Conservation (phyloP, 164 flowering plant species). For the Nymphaea thermarum region DNA sequence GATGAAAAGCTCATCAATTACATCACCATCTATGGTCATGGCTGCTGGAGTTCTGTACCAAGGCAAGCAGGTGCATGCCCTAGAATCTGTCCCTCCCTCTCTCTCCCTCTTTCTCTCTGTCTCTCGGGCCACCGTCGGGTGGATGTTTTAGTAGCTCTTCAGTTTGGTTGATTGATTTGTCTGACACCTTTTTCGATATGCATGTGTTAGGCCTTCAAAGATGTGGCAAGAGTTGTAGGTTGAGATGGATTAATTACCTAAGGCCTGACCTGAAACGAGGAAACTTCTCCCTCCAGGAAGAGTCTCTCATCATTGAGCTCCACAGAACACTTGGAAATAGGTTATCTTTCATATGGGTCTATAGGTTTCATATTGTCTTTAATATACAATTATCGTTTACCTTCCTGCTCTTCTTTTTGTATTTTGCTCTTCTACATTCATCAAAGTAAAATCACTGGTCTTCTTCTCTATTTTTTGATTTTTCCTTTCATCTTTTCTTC, state of each 20-base stretch:
- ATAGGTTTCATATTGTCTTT: too few relatives aligned
- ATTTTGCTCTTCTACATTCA: too few relatives aligned
- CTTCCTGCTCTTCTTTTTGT: too few relatives aligned
- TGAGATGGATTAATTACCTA: constrained; percentile 83
- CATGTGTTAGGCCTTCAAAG: constrained; percentile 53
- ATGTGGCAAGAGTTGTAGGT: constrained; percentile 91
- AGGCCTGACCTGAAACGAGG: constrained; percentile 89
- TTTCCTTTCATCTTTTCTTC: not conserved
- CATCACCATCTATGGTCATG: constrained; percentile 72
- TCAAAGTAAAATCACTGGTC: too few relatives aligned
- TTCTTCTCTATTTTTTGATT: not conserved
- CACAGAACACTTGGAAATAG: constrained; percentile 78
- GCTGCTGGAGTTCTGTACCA: constrained; percentile 87
- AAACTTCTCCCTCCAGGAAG: constrained; percentile 69
- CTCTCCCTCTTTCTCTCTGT: too few relatives aligned
- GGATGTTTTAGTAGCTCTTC: not conserved
- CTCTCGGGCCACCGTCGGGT: not conserved
- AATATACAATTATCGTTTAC: too few relatives aligned
- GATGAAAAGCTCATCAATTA: constrained; percentile 81
- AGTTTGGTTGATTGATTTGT: not conserved
- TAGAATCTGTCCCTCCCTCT: not conserved
- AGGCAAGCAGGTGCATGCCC: constrained; percentile 48
- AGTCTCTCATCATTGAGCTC: constrained; percentile 72
- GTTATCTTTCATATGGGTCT: constrained; percentile 15
- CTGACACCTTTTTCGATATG: not conserved